Evolutionary conservation across 306 rosid species (phyloP).

Genomic region (Medicago arabica): DNA sequence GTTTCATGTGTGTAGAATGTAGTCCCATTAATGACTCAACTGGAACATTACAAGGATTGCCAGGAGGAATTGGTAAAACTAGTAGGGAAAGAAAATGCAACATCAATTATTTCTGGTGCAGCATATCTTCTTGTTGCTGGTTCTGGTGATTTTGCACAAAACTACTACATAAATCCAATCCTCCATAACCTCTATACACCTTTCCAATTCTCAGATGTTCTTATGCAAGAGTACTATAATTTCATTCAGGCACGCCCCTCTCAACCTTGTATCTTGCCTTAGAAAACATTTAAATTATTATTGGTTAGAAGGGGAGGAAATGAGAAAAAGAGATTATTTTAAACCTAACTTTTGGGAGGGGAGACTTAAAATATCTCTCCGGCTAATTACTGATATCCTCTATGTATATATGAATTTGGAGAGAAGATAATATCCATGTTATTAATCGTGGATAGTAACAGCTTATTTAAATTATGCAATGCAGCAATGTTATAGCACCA

Average conservation of each 20-base stretch:
- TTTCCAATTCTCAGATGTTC: conserved; percentile 62
- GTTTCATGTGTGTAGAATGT: not conserved
- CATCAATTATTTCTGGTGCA: conserved; percentile 61
- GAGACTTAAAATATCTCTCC: too few species aligned
- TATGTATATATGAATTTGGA: too few species aligned
- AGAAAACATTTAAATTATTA: too few species aligned
- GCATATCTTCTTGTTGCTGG: conserved; percentile 62
- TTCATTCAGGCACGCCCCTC: conserved; percentile 61
- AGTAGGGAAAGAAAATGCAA: conserved; percentile 55
- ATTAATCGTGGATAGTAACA: too few species aligned
- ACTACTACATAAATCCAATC: conserved; percentile 67
- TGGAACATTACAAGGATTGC: conserved; percentile 65
- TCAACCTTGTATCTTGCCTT: not conserved
- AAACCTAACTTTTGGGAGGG: too few species aligned
- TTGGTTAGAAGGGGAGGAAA: too few species aligned
- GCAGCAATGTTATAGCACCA: too few species aligned
- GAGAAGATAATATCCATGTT: too few species aligned
- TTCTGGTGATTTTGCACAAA: conserved; percentile 65
- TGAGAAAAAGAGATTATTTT: too few species aligned
- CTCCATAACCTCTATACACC: conserved; percentile 49
- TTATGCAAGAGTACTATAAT: conserved; percentile 47
- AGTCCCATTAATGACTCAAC: conserved; percentile 60
- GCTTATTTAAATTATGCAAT: too few species aligned
- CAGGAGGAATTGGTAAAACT: conserved; percentile 51
- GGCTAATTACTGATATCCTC: too few species aligned